Conservation (phyloP, 768 basidiomycete genomes). For the Boletellus emodensis region DNA sequence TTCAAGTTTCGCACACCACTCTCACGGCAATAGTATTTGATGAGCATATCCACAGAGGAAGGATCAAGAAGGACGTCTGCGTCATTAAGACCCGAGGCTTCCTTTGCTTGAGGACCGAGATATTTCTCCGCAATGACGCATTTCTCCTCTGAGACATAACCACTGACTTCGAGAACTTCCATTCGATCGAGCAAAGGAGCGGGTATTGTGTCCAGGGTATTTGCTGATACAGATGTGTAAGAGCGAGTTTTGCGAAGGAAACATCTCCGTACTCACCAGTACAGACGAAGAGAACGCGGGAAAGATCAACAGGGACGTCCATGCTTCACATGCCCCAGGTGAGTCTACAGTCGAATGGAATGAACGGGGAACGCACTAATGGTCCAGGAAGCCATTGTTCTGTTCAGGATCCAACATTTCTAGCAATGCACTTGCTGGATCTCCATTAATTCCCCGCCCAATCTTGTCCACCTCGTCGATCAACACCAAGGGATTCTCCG, state of each 20-base stretch:
- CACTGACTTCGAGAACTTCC: slow-evolving; percentile 93
- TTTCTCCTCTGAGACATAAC: slow-evolving; percentile 94
- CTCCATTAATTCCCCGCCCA: slow-evolving; percentile 85
- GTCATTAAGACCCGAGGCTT: slow-evolving; percentile 79
- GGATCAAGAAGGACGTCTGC: slow-evolving; percentile 80
- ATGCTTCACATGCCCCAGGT: slow-evolving; percentile 52
- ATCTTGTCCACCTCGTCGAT: slow-evolving; percentile 98
- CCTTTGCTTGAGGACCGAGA: slow-evolving; percentile 90
- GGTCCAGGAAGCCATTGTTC: slow-evolving; percentile 90
- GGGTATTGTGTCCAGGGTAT: slow-evolving; percentile 90
- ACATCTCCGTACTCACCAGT: slow-evolving; percentile 47
- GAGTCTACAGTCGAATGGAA: not conserved
- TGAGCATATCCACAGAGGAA: slow-evolving; percentile 77
- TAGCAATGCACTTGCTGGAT: slow-evolving; percentile 84
- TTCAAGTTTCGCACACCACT: slow-evolving; percentile 95
- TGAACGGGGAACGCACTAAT: slow-evolving; percentile 63
- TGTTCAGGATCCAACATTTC: slow-evolving; percentile 97
- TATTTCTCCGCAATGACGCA: slow-evolving; percentile 82
- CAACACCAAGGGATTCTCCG: slow-evolving; percentile 89
- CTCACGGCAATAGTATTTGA: slow-evolving; percentile 97
- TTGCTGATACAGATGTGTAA: slow-evolving; percentile 45
- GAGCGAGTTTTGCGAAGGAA: not conserved
- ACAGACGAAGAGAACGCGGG: slow-evolving; percentile 95
- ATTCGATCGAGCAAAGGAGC: slow-evolving; percentile 92
- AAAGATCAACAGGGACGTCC: slow-evolving; percentile 96